Base-by-base conservation (phyloP, 2,329 filamentous ascomycete genomes). In the Aspergillus sp. region DNA sequence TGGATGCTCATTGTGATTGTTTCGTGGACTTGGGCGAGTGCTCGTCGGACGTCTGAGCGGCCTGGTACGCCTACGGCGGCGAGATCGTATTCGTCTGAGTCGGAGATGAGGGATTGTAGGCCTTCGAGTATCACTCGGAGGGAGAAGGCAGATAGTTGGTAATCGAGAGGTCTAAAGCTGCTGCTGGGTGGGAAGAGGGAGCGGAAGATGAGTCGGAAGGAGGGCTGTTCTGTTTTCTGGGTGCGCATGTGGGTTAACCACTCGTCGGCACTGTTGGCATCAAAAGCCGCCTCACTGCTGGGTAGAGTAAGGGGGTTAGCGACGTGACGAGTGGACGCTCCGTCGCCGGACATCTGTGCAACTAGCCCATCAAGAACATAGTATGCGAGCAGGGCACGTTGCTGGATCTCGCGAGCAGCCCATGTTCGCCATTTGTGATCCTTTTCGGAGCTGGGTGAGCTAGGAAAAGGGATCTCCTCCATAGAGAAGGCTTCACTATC, bases 321-420 rank as follows among this genome's bases (percentile, higher is more conserved):
- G 7, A 75, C 71, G 62, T 80, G 77, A 3, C 75, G 73, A n/a
- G 73, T 71, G 3, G 75, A 77, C 7, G 77, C 72, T 17, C 71
- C 68, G 35, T 78, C 75, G 1, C 76, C 76, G 17, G 75, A 75
- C 68, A 78, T 75, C 49, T 77, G 75, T 2, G 75, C 74, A n/a
- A 79, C 74, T 2, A 78, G 69, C 3, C 77, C 77, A 64, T 80
- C 77, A 6, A 79, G 56, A 8, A 80, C 71, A 60, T 79, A 77
- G 57, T 79, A 76, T 6, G 76, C 78, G 1, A 80, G 64, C 7
- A 80, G 59, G 0, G 76, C 75, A 21, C 78, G 74, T 53, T 78
- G 73, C 57, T 79, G 77, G 8, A 78, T 77, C 53, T 80, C 78
- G 40, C 74, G 69, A 1, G 78, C 72, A 4, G 73, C 70, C 77